Evolutionary conservation across 2,329 filamentous ascomycete genomes (phyloP).

Genomic region (Fusarium abutilonis): DNA sequence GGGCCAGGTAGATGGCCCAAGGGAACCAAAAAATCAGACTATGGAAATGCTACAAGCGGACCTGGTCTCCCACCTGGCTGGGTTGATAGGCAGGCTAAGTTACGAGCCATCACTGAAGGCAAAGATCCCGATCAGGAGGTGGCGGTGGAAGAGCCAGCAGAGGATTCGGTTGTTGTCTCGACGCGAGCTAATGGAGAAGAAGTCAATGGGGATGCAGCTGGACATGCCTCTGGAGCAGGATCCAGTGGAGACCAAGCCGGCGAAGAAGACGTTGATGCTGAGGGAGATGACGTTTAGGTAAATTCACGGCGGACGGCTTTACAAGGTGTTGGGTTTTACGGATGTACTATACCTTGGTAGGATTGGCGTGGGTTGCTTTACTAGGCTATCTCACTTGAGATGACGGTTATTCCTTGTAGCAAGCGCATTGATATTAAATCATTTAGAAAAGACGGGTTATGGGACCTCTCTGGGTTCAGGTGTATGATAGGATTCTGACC

Average conservation of each 20-base stretch:
- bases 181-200: constrained; percentile 34
- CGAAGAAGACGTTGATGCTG: constrained; percentile 49
- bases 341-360: constrained; percentile 38
- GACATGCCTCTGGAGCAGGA: constrained; percentile 26
- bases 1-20: constrained; percentile 74
- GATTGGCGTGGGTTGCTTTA: constrained; percentile 28
- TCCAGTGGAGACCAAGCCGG: constrained; percentile 19
- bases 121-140: constrained; percentile 25
- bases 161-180: constrained; percentile 51
- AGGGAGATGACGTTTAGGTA: constrained; percentile 49
- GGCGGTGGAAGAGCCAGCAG: constrained; percentile 37
- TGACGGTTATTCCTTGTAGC: constrained; percentile 25
- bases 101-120: constrained; percentile 30
- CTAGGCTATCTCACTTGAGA: constrained; percentile 16
- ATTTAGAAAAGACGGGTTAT: constrained; percentile 19
- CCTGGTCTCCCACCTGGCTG: constrained; percentile 70
- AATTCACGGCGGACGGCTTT: constrained; percentile 4
- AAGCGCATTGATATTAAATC: constrained; percentile 34
- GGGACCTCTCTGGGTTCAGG: background rate
- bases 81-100: constrained; percentile 49
- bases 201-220: constrained; percentile 29
- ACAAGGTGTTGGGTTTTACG: constrained; percentile 9
- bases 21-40: constrained; percentile 74
- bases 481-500: constrained; percentile 8
- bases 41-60: constrained; percentile 72